Percentiles rank a stretch among this genome's conserved stretches.
phyloP scores from a whole-genome alignment of 2,329 filamentous ascomycete genomes.

The Parascedosporium putredinis region DNA sequence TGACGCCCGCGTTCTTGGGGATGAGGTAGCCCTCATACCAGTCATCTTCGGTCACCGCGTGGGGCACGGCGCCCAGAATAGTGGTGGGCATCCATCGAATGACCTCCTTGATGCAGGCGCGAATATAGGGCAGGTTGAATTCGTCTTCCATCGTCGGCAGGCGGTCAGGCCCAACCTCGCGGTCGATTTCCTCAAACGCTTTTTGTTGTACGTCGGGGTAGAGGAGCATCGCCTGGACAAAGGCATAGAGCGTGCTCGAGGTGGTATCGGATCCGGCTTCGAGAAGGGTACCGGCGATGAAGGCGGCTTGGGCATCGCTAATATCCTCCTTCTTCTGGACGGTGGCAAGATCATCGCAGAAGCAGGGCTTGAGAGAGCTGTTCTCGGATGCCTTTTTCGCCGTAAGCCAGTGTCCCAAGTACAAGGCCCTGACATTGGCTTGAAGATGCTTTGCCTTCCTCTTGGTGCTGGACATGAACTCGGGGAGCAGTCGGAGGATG shows the following conservation, averaged over 20 bases:
- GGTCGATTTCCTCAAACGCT: conserved; percentile 30
- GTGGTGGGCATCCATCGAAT: conserved; percentile 34
- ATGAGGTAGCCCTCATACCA: conserved; percentile 28
- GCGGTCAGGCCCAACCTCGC: conserved; percentile 28
- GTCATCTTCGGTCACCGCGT: conserved; percentile 25
- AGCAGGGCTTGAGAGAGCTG: conserved; percentile 13
- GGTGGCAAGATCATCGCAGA: conserved; percentile 13
- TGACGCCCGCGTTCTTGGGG: conserved; percentile 29
- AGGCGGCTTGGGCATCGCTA: conserved; percentile 12
- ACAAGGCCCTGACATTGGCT: conserved; percentile 11
- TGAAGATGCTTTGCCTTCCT: conserved; percentile 25
- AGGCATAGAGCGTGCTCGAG: conserved; percentile 22
- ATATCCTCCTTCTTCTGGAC: conserved; percentile 12
- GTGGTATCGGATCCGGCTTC: conserved; percentile 15
- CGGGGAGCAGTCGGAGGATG: conserved; percentile 17
- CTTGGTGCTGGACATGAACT: conserved; percentile 8
- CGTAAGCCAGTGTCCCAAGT: conserved; percentile 11
- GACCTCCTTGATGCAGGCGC: conserved; percentile 32
- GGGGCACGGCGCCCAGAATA: conserved; percentile 24
- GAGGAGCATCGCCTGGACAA: conserved; percentile 36
- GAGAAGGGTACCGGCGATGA: conserved; percentile 14
- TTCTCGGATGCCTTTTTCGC: conserved; percentile 10
- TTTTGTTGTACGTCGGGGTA: conserved; percentile 29
- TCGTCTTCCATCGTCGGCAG: conserved; percentile 32
- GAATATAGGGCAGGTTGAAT: conserved; percentile 32